These are phyloP conservation scores for Elsinoe batatas DNA, from an alignment of 2,329 filamentous ascomycete genomes.

Conservation along the genomic window DNA sequence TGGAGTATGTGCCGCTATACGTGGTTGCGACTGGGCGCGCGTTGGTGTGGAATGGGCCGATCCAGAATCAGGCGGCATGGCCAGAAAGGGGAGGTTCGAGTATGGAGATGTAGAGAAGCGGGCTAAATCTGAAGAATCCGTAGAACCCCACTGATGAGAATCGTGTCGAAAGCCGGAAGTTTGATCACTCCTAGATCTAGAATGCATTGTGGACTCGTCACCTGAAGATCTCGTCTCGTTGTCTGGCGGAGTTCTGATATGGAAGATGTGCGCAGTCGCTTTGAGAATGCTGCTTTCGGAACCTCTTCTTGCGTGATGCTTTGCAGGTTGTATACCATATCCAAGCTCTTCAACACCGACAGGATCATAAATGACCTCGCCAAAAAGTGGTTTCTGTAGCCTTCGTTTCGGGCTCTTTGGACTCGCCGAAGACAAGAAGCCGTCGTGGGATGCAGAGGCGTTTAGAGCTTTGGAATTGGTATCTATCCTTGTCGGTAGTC, in stretches of 20 bases:
- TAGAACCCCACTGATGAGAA: not conserved
- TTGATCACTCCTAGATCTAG: slow-evolving; percentile 11
- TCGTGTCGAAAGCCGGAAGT: slow-evolving; percentile 4
- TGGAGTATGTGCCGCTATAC: not conserved
- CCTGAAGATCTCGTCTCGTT: not conserved
- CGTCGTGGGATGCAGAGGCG: slow-evolving; percentile 10
- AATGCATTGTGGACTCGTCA: slow-evolving; percentile 6
- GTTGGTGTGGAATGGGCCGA: not conserved
- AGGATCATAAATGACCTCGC: slow-evolving; percentile 58
- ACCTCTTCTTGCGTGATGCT: slow-evolving; percentile 40
- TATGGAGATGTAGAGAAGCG: not conserved
- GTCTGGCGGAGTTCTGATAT: not conserved
- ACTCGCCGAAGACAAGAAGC: slow-evolving; percentile 3
- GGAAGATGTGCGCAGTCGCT: slow-evolving; percentile 27
- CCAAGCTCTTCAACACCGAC: slow-evolving; percentile 44
- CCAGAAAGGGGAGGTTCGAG: not conserved
- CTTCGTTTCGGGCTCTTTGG: slow-evolving; percentile 10
- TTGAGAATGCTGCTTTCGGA: slow-evolving; percentile 58
- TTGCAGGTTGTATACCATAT: slow-evolving; percentile 45
- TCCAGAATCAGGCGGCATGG: not conserved
- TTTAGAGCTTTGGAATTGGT: not conserved
- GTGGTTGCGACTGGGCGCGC: slow-evolving; percentile 2
- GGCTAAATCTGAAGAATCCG: not conserved
- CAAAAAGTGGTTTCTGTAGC: slow-evolving; percentile 53
- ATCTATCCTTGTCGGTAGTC: not conserved